phyloP scores from a whole-genome alignment of 257 asterid species.

The Solanum stenotomum region DNA sequence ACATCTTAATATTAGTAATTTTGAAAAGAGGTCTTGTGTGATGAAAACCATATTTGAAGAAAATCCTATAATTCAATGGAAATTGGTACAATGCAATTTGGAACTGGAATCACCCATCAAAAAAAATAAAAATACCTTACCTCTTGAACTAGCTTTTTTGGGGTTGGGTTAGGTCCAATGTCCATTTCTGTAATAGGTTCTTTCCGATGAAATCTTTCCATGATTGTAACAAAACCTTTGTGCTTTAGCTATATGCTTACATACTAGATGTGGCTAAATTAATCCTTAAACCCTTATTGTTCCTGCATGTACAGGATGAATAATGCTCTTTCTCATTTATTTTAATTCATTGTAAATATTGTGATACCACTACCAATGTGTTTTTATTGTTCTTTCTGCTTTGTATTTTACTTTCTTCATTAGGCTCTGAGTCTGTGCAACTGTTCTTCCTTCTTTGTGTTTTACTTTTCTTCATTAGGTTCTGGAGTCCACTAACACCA shows the following conservation, averaged over 20 bases:
- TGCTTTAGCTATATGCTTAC: background rate
- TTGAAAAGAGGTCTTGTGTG: background rate
- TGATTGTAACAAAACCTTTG: background rate
- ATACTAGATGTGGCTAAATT: background rate
- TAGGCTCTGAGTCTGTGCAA: background rate
- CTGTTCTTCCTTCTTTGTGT: constrained; percentile 4
- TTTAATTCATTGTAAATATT: background rate
- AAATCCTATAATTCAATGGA: background rate
- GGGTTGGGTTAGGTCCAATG: background rate
- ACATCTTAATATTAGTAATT: background rate
- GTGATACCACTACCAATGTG: constrained; percentile 5
- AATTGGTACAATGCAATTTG: background rate
- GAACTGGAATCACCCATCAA: background rate
- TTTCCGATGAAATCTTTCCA: background rate
- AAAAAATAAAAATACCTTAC: background rate
- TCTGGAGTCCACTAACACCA: constrained; percentile 82
- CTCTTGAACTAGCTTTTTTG: background rate
- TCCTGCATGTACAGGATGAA: background rate
- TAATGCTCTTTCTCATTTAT: background rate
- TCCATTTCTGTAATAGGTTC: background rate
- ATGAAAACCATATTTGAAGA: background rate
- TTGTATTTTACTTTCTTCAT: background rate
- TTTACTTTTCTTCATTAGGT: constrained; percentile 40
- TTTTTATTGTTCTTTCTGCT: background rate
- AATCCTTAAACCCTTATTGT: background rate